These are phyloP conservation scores for Abrus precatorius DNA, from an alignment of 306 rosid species.

Conservation along the genomic window DNA sequence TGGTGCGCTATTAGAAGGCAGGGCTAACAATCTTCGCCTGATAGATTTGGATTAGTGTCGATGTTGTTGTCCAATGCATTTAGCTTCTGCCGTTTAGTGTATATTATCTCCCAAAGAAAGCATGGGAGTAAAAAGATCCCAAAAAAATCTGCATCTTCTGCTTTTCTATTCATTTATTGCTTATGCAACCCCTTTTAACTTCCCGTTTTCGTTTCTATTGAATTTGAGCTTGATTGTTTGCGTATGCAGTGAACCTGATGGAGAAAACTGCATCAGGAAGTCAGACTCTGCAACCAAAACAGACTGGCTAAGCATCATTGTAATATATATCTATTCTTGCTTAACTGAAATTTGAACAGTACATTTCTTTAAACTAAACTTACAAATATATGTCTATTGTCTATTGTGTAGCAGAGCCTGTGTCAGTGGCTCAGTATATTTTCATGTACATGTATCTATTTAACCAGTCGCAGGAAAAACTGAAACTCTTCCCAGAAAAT, in stretches of 20 bases:
- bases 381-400: neutral
- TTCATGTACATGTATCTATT: constrained; percentile 22
- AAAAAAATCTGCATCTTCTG: constrained; percentile 17
- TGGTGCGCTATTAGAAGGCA: constrained; percentile 99
- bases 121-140: constrained; percentile 27
- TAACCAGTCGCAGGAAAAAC: constrained; percentile 17
- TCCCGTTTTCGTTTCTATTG: constrained; percentile 29
- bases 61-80: constrained; percentile 24
- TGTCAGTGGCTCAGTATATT: neutral
- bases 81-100: constrained; percentile 31
- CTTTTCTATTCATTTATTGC: constrained; percentile 19
- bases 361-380: constrained; percentile 8
- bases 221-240: constrained; percentile 34
- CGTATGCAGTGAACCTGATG: constrained; percentile 82
- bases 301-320: constrained; percentile 96
- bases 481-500: constrained; percentile 34
- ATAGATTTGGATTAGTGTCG: constrained; percentile 25
- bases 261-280: constrained; percentile 79
- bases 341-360: constrained; percentile 32
- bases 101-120: constrained; percentile 29
- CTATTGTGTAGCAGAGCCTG: neutral
- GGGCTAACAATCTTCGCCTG: constrained; percentile 35
- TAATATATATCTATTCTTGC: constrained; percentile 51
- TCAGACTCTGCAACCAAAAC: constrained; percentile 67
- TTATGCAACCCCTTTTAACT: constrained; percentile 33